Evolutionary conservation across 106 monocot species (phyloP).

Genomic region (Platanthera guangdongensis): DNA sequence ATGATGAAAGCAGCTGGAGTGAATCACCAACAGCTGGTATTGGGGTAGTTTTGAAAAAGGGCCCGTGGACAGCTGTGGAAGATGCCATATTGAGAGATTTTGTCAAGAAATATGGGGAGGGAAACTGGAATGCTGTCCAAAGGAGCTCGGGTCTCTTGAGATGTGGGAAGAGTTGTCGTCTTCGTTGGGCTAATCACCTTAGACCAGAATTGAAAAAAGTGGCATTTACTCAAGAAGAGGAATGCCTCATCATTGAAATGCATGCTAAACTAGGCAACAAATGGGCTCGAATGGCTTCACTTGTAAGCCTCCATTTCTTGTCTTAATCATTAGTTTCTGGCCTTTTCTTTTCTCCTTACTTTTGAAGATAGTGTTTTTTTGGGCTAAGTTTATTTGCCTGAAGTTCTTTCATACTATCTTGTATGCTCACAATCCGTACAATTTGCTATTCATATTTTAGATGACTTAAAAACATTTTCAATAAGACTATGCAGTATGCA

Average conservation of each 20-base stretch:
- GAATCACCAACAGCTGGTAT: conserved; percentile 12
- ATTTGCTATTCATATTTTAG: not conserved
- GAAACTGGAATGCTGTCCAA: conserved; percentile 59
- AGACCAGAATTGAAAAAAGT: conserved; percentile 46
- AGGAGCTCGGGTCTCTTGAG: conserved; percentile 33
- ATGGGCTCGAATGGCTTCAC: conserved; percentile 61
- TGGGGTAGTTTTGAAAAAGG: conserved; percentile 33
- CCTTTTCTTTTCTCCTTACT: not conserved
- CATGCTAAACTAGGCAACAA: conserved; percentile 48
- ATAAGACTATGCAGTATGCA: not conserved
- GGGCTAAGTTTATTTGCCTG: not conserved
- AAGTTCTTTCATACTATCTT: not conserved
- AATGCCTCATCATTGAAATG: conserved; percentile 27
- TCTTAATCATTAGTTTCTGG: not conserved
- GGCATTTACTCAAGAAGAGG: conserved; percentile 35
- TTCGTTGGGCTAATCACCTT: conserved; percentile 62
- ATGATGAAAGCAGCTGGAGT: conserved; percentile 20
- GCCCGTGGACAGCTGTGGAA: conserved; percentile 51
- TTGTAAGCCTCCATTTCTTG: conserved; percentile 10
- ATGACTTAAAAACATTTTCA: not conserved
- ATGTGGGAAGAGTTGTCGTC: conserved; percentile 55
- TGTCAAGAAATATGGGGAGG: conserved; percentile 50
- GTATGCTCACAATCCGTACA: not conserved
- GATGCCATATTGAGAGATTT: conserved; percentile 44
- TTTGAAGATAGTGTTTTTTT: not conserved